Base-by-base conservation (phyloP, 345 rosid species). In the Garcia nutans region DNA sequence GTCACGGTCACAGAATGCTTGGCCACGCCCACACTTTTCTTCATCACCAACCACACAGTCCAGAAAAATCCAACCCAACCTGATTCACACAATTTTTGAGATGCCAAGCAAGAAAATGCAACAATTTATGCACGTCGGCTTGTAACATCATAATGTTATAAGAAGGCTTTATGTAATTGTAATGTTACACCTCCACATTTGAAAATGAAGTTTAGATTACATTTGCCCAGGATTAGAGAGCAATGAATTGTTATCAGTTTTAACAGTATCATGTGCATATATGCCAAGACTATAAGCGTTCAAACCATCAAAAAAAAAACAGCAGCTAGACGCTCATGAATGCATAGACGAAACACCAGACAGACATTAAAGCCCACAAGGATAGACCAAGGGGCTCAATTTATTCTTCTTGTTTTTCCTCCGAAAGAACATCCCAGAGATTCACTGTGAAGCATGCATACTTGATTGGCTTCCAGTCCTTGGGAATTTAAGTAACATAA, bases 51-150 rank as follows among this genome's bases (percentile, higher is more conserved):
- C 97, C 93, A 96, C 66, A 87, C 79, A 50, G 74, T 77, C 81
- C 87, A 90, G 81, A 95, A 85, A 81, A 95, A 93, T 63, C 93
- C 94, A 63, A 89, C 79, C 99, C 99, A 93, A 81, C 97, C 98
- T 96, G 91, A 77, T 66, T 63, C 77, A 81, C 70, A 77, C 22
- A 23, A 74, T 59, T 33, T 37, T 75, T 37, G 41, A 65, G 55
- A 33, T 67, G 26, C 23, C 42, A 50, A 64, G 13, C 65, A 70
- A 19, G 49, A 20, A 24, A 52, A n/a, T 10, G 2, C 2, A 26
- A 24, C 28, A 62, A 33, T 31, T 64, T 22, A 6, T 0, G 9
- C 52, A 56, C 16, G 37, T 13, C 2, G 42, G 16, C 0, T 54
- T 8, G 33, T 41, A 65, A 37, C 8, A 41, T 42, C 28, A 20